Evolutionary conservation across 768 basidiomycete species (phyloP), one percentile per base, ranked within the genome.

Genomic region (Mycena galopus): DNA sequence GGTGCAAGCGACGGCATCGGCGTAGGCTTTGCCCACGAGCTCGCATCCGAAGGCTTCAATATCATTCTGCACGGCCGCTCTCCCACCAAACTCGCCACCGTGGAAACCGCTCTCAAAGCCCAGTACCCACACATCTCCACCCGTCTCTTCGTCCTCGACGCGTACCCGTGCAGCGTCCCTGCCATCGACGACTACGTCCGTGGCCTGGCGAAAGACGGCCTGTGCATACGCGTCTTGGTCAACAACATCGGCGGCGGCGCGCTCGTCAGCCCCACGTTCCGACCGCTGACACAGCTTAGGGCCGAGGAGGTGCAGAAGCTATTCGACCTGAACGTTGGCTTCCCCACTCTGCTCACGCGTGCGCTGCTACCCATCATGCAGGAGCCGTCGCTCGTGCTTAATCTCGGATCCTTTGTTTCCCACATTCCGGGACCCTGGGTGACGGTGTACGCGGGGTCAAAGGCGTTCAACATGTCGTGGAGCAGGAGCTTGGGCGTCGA

Each of bases 1-100:
- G 68, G 68, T 17, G 68, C 68, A 16, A 56, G 51, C 39, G 68
- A 69, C 29, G 68, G 68, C 29, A 69, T 69, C 25, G 68, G 68
- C 30, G 25, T 30, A 21, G 51, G n/a, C 39, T 62, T 69, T 37
- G 67, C 67, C 33, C 23, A 53, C 47, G 67, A 69, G 60, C 67
- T 69, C 12, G 50, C 37, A 21, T 21, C 51, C 9, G 16, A 55
- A 12, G 67, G 67, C 59, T 69, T 69, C 60, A 69, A 69, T 23
- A 23, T 62, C 59, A 37, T 69, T 10, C 32, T 69, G 10, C 67
- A 69, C 60, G 67, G 67, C 35, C 59, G 67, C 33, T n/a, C 14
- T 30, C 25, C 33, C 16, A 55, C 59, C 19, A 69, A 69, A 44
- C 50, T 69, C 29, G 55, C 68, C 27, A 16, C 19, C 39, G 53